phyloP scores from a whole-genome alignment of 805 yeast genomes.

The Wickerhamiella musiphila region DNA sequence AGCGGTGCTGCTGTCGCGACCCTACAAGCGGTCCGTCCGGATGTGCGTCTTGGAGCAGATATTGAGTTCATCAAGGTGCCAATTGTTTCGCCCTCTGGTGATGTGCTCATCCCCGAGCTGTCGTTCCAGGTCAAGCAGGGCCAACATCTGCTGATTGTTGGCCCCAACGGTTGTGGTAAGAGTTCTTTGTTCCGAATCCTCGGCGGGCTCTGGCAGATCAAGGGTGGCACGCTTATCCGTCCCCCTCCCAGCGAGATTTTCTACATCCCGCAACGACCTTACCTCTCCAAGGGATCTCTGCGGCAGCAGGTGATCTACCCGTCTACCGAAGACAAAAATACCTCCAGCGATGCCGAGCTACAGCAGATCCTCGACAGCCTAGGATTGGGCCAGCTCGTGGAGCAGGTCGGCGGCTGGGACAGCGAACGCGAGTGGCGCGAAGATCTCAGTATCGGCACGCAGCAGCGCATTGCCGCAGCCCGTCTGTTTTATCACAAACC shows the following conservation, averaged over 20 bases:
- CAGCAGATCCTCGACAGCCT: constrained; percentile 21
- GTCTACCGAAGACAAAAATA: constrained; percentile 38
- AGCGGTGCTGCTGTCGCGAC: neutral
- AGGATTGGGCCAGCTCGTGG: constrained; percentile 21
- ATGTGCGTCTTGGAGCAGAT: constrained; percentile 31
- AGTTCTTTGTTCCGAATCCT: constrained; percentile 78
- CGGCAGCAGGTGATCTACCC: constrained; percentile 87
- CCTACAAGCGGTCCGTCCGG: too few relatives aligned
- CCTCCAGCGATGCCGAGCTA: constrained; percentile 21
- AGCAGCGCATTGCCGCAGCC: constrained; percentile 86
- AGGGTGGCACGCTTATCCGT: constrained; percentile 35
- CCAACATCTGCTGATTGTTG: constrained; percentile 73
- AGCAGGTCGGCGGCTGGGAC: constrained; percentile 40
- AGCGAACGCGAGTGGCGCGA: constrained; percentile 71
- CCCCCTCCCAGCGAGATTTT: constrained; percentile 56
- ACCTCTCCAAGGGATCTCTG: constrained; percentile 61
- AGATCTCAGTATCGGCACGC: constrained; percentile 77
- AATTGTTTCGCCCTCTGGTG: constrained; percentile 73
- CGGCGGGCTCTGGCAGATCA: constrained; percentile 88
- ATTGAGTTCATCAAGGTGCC: constrained; percentile 56
- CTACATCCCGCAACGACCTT: constrained; percentile 86
- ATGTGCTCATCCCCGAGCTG: constrained; percentile 46
- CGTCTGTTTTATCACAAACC: constrained; percentile 82
- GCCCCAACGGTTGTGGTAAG: constrained; percentile 94
- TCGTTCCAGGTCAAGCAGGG: constrained; percentile 63